phyloP scores from a whole-genome alignment of 306 rosid species.

The Abrus precatorius region DNA sequence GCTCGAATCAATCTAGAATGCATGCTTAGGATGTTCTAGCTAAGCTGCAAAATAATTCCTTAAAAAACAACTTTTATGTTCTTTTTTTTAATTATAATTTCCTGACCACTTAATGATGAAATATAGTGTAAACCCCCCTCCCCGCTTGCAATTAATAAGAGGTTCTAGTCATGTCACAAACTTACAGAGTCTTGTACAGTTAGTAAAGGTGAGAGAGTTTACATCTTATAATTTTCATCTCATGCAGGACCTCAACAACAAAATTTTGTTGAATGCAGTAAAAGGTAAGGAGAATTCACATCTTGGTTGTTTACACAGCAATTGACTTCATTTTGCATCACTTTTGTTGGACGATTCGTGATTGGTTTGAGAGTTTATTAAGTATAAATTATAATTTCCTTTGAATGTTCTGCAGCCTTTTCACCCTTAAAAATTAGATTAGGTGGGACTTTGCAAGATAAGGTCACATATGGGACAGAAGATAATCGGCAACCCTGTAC shows the following conservation, averaged over 20 bases:
- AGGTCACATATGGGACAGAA: slow-evolving; percentile 73
- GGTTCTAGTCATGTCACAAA: slow-evolving; percentile 13
- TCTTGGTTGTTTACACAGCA: slow-evolving; percentile 23
- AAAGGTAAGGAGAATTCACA: slow-evolving; percentile 62
- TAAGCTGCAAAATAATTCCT: slow-evolving; percentile 37
- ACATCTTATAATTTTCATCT: slow-evolving; percentile 35
- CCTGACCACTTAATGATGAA: slow-evolving; percentile 12
- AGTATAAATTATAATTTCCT: not conserved
- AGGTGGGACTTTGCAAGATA: slow-evolving; percentile 93
- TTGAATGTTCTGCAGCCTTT: slow-evolving; percentile 77
- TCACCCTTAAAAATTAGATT: slow-evolving; percentile 88
- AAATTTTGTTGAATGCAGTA: slow-evolving; percentile 76
- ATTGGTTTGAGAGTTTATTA: slow-evolving; percentile 19
- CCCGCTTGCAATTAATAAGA: too few relatives aligned
- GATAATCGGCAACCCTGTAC: slow-evolving; percentile 62
- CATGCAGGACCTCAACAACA: slow-evolving; percentile 81
- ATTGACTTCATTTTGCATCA: slow-evolving; percentile 6
- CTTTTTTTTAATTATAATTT: slow-evolving; percentile 3
- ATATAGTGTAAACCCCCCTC: not conserved
- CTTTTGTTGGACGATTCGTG: not conserved
- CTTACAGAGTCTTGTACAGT: slow-evolving; percentile 32
- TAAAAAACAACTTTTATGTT: not conserved
- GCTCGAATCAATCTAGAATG: slow-evolving; percentile 35
- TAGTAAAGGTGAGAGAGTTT: slow-evolving; percentile 31
- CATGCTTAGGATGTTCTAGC: slow-evolving; percentile 22